phyloP scores from a whole-genome alignment of 2,329 filamentous ascomycete genomes.

The Colletotrichum paranaense region DNA sequence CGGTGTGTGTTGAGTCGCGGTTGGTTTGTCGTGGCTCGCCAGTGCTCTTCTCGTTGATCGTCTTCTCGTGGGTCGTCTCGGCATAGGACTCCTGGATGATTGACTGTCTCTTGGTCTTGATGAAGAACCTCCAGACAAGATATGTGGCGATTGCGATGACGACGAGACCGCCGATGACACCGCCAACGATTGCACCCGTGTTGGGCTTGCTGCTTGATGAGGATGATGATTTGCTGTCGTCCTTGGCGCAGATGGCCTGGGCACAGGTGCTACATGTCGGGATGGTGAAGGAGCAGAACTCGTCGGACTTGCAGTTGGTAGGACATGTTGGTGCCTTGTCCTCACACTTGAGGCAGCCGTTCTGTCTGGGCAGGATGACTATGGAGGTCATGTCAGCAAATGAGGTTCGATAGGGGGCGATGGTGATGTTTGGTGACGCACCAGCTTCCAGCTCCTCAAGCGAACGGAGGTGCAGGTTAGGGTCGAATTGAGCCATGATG shows the following conservation, averaged over 20 bases:
- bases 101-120: conserved; percentile 81
- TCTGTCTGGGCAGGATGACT: conserved; percentile 52
- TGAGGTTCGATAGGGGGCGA: background rate
- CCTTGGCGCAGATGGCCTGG: conserved; percentile 56
- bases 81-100: conserved; percentile 64
- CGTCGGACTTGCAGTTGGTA: conserved; percentile 48
- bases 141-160: conserved; percentile 81
- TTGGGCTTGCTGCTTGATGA: conserved; percentile 62
- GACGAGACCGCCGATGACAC: conserved; percentile 87
- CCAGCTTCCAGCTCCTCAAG: conserved; percentile 34
- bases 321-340: conserved; percentile 57
- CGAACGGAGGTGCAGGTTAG: conserved; percentile 35
- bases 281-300: conserved; percentile 59
- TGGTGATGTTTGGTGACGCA: conserved; percentile 4
- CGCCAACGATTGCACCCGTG: conserved; percentile 88
- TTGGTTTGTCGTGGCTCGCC: conserved; percentile 63
- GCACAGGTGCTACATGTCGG: conserved; percentile 61
- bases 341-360: conserved; percentile 59
- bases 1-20: conserved; percentile 84
- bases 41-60: conserved; percentile 64
- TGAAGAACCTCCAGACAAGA: conserved; percentile 87
- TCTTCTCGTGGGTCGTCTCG: conserved; percentile 68
- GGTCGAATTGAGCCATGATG: conserved; percentile 34
- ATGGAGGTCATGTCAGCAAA: conserved; percentile 7
- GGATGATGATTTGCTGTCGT: conserved; percentile 38